Evolutionary conservation across 1,284 basidiomycete species (phyloP), one percentile per base, ranked within the genome.

Genomic region (Microbotryomycetes sp.): DNA sequence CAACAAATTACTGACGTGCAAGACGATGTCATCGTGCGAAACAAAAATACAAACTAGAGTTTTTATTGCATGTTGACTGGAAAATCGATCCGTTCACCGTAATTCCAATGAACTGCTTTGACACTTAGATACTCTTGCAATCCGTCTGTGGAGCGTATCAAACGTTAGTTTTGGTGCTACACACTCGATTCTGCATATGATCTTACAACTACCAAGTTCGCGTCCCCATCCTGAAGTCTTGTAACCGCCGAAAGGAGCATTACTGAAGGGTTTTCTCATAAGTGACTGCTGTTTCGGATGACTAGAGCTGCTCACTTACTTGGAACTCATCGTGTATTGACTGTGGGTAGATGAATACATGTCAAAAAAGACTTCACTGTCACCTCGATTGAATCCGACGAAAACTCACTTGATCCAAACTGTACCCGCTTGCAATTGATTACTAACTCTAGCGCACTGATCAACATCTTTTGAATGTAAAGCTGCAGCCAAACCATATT

Each of bases 191-290:
- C n/a, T n/a, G n/a, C n/a, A n/a, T n/a, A n/a, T 19, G 15, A 6
- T 19, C 49, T 22, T 29, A 51, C 49, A 58, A n/a, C 49, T 87
- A 19, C 91, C 91, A 52, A 94, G 82, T 76, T 94, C 92, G 59
- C 90, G 83, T 49, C 85, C 86, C 63, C 85, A 82, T 26, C 86
- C 86, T 62, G 82, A 84, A 72, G 84, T 85, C 77, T 92, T 93
- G 80, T 90, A 93, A 25, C 92, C 92, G 22, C 92, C 92, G 69
- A 94, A 94, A 1, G 92, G 92, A 49, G 89, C 87, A 63, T 90
- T 88, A 74, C 87, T 58, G 14, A 30, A 56, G 51, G n/a, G n/a
- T n/a, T n/a, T n/a, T n/a, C n/a, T n/a, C n/a, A n/a, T n/a, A n/a
- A n/a, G n/a, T n/a, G n/a, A 64, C 57, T 29, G 54, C 49, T 56